Evolutionary conservation across 768 basidiomycete genomes (phyloP).

Genomic region (Mycena galericulata): DNA sequence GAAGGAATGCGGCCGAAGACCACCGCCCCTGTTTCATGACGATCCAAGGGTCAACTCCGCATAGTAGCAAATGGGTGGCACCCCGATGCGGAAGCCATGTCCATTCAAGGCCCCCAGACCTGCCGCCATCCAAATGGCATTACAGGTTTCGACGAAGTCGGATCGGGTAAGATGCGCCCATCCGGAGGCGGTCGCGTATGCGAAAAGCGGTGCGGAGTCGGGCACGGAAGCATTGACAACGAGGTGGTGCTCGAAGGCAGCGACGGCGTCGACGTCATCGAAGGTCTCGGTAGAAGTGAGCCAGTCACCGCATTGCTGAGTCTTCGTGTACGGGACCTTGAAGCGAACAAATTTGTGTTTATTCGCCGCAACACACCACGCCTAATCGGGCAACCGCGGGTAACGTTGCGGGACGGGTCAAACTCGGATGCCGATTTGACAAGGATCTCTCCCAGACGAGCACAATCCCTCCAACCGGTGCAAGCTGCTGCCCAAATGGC

Average conservation of each 20-base stretch:
- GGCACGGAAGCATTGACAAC: too few relatives aligned
- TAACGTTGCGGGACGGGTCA: not conserved
- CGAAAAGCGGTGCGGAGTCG: too few relatives aligned
- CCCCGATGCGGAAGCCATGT: too few relatives aligned
- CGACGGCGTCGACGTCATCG: not conserved
- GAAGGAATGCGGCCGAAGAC: too few relatives aligned
- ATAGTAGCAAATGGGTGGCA: too few relatives aligned
- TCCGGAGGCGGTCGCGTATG: too few relatives aligned
- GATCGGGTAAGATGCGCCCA: too few relatives aligned
- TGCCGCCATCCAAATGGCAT: too few relatives aligned
- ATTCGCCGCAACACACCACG: not conserved
- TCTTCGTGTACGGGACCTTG: constrained; percentile 8
- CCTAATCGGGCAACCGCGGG: not conserved
- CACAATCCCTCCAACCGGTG: constrained; percentile 1
- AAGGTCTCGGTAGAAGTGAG: constrained; percentile 44
- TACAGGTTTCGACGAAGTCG: too few relatives aligned
- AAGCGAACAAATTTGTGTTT: not conserved
- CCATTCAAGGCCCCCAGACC: too few relatives aligned
- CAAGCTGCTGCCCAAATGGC: constrained; percentile 1
- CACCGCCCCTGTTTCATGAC: too few relatives aligned
- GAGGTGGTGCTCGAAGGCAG: not conserved
- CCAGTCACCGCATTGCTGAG: not conserved
- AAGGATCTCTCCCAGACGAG: not conserved
- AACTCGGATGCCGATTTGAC: not conserved
- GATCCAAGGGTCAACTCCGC: too few relatives aligned